Percentiles rank a stretch among this genome's conserved stretches.
Conservation (phyloP, 768 basidiomycete species). For the Rhizopogon roseolus region DNA sequence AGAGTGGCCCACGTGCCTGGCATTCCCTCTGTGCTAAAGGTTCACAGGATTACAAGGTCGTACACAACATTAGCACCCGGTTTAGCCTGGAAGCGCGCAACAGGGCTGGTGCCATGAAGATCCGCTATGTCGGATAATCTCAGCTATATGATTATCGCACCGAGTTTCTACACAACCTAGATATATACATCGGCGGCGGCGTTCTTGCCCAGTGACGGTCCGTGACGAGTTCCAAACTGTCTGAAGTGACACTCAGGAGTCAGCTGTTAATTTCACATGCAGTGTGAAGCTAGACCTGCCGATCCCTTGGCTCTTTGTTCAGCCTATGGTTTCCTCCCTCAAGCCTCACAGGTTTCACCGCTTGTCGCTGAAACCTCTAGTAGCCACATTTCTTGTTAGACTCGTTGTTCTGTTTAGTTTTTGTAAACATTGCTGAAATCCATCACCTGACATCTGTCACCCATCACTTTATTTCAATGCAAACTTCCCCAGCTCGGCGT, state of each 20-base stretch:
- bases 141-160: conserved; percentile 1
- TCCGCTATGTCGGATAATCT: conserved; percentile 66
- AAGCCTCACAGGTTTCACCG: neutral
- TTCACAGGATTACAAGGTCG: conserved; percentile 16
- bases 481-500: neutral
- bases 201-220: conserved; percentile 11
- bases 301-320: neutral
- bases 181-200: conserved; percentile 12
- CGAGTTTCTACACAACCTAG: conserved; percentile 9
- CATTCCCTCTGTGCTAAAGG: conserved; percentile 54
- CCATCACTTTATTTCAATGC: neutral
- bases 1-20: conserved; percentile 38
- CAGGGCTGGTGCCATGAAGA: conserved; percentile 66
- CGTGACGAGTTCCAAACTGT: neutral
- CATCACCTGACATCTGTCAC: neutral
- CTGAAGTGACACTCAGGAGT: neutral
- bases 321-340: neutral
- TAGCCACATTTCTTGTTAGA: neutral
- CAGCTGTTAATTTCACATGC: neutral
- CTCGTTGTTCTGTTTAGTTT: neutral
- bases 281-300: neutral
- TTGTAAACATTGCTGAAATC: neutral
- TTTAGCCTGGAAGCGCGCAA: conserved; percentile 67
- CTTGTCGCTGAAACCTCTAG: neutral
- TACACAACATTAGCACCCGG: neutral